Percentiles rank a stretch among this genome's conserved stretches.
Conservation (phyloP, 768 basidiomycete genomes). For the Rhizopogon roseolus region DNA sequence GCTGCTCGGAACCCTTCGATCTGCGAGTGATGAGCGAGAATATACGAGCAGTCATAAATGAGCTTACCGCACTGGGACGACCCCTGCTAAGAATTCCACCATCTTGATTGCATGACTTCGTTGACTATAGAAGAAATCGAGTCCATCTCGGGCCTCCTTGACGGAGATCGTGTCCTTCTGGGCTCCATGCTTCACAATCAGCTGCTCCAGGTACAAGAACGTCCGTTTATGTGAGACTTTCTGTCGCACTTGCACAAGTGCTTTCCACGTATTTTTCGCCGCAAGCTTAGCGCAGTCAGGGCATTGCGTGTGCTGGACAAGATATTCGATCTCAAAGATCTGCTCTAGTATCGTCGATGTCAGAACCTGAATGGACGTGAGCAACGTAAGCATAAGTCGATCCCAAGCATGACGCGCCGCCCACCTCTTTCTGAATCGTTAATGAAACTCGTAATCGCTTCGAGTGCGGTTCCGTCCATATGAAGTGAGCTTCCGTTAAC, state of each 20-base stretch:
- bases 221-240: constrained; percentile 98
- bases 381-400: not conserved
- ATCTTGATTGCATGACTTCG: constrained; percentile 93
- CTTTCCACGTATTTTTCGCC: constrained; percentile 99
- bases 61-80: constrained; percentile 82
- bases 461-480: constrained; percentile 99
- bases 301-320: constrained; percentile 94
- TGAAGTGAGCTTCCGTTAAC: constrained; percentile 96
- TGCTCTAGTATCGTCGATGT: constrained; percentile 95
- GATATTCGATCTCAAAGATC: constrained; percentile 93
- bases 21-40: constrained; percentile 32
- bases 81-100: constrained; percentile 86
- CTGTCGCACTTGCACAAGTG: constrained; percentile 96
- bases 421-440: constrained; percentile 97
- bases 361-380: constrained; percentile 54
- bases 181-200: constrained; percentile 93
- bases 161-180: constrained; percentile 95
- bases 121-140: constrained; percentile 95
- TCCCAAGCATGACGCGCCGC: constrained; percentile 11
- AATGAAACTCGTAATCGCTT: constrained; percentile 89
- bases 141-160: constrained; percentile 88
- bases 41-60: not conserved
- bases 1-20: constrained; percentile 90
- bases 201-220: constrained; percentile 94
- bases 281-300: constrained; percentile 90